Evolutionary conservation across 2,329 filamentous ascomycete genomes (phyloP).

Genomic region (Coniochaeta pulveracea): DNA sequence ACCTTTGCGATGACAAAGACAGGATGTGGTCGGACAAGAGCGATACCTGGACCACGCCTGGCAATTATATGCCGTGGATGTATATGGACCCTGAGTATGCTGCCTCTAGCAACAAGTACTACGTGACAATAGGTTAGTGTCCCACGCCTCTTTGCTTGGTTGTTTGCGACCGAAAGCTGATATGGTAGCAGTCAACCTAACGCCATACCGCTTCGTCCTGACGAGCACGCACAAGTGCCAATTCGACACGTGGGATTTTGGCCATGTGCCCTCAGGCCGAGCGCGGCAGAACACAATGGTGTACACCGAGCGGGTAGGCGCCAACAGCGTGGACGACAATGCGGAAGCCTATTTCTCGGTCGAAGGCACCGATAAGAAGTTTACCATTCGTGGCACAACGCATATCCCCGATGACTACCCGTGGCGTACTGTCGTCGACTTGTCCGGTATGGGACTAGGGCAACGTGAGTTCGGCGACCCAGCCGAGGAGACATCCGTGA

Average conservation of each 20-base stretch:
- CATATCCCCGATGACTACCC: conserved; percentile 4
- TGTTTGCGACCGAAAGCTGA: no score
- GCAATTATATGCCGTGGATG: no score
- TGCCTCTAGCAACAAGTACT: no score
- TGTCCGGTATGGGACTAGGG: conserved; percentile 7
- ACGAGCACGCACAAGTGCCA: not conserved
- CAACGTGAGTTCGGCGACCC: conserved; percentile 3
- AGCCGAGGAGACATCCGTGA: not conserved
- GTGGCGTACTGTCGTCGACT: conserved; percentile 3
- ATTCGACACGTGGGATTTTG: conserved; percentile 2
- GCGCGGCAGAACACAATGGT: not conserved
- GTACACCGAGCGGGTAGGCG: not conserved
- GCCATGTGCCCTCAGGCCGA: conserved; percentile 2
- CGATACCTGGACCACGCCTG: no score
- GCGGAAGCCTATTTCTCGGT: not conserved
- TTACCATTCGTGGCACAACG: conserved; percentile 7
- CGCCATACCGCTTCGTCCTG: conserved; percentile 5
- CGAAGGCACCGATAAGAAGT: not conserved
- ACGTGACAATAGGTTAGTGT: no score
- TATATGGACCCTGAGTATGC: no score
- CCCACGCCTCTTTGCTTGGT: no score
- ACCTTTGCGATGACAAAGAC: not conserved
- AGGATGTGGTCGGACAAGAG: no score
- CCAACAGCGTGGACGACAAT: not conserved
- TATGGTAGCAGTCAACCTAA: conserved; percentile 10